Conservation (phyloP, 2,329 filamentous ascomycete species). For the Blumeriella jaapii region DNA sequence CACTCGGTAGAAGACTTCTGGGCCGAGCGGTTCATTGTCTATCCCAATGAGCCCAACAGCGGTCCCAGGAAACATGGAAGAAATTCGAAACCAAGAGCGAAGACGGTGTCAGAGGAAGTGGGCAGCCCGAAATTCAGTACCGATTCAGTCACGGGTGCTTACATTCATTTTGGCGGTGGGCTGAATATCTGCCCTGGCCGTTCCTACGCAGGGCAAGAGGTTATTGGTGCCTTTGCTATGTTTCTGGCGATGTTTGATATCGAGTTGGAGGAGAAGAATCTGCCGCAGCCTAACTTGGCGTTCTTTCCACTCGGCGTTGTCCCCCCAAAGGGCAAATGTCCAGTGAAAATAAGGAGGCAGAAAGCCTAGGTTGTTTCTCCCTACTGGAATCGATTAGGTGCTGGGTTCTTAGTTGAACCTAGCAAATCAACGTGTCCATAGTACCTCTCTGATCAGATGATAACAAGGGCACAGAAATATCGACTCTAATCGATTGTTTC, state of each 20-base stretch:
- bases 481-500: too few relatives aligned
- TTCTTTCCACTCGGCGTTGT: conserved; percentile 18
- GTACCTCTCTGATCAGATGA: too few relatives aligned
- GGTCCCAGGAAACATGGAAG: conserved; percentile 19
- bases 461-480: too few relatives aligned
- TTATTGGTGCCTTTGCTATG: conserved; percentile 25
- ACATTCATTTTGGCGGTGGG: conserved; percentile 29
- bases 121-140: conserved; percentile 15
- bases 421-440: too few relatives aligned
- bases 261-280: conserved; percentile 2
- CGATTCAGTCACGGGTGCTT: conserved; percentile 25
- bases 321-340: conserved; percentile 12
- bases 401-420: too few relatives aligned
- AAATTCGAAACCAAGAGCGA: conserved; percentile 8
- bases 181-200: conserved; percentile 28
- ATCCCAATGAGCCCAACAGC: conserved; percentile 22
- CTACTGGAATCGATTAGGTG: too few relatives aligned
- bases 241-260: conserved; percentile 27
- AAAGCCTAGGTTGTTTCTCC: background rate
- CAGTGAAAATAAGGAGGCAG: conserved; percentile 12
- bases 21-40: conserved; percentile 28
- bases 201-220: conserved; percentile 29
- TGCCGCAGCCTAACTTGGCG: conserved; percentile 9
- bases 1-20: conserved; percentile 27
- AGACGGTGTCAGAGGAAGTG: background rate